phyloP scores from a whole-genome alignment of 495 filamentous ascomycete genomes.

The Oidiodendron maius region DNA sequence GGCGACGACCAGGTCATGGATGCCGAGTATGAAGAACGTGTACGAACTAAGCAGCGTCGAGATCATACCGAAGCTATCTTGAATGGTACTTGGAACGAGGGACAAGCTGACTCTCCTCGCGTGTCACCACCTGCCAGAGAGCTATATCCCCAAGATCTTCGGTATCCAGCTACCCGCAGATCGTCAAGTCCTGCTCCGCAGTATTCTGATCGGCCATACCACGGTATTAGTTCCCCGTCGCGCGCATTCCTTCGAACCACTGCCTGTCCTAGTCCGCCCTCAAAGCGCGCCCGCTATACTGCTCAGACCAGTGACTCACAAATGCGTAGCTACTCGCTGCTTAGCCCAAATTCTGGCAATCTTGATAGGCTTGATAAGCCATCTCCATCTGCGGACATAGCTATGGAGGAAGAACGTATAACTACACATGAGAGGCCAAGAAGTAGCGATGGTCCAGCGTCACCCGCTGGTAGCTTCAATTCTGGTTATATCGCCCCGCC shows the following conservation, averaged over 20 bases:
- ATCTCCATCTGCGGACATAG: slow-evolving; percentile 14
- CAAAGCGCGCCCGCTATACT: slow-evolving; percentile 17
- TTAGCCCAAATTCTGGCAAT: slow-evolving; percentile 12
- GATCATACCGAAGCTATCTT: slow-evolving; percentile 46
- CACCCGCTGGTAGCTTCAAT: background rate
- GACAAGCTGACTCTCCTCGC: slow-evolving; percentile 46
- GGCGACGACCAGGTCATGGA: slow-evolving; percentile 13
- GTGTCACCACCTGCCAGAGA: slow-evolving; percentile 12
- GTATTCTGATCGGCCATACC: background rate
- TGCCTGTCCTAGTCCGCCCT: slow-evolving; percentile 5
- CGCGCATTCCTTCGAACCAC: slow-evolving; percentile 5
- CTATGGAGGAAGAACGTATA: background rate
- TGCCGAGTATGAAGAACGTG: slow-evolving; percentile 18
- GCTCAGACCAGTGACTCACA: slow-evolving; percentile 5
- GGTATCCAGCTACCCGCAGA: background rate
- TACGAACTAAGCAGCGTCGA: slow-evolving; percentile 21
- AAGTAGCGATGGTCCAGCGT: slow-evolving; percentile 10
- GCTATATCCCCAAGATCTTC: background rate
- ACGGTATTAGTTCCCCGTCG: background rate
- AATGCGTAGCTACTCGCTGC: slow-evolving; percentile 15
- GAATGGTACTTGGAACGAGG: slow-evolving; percentile 55
- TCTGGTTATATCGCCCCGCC: background rate
- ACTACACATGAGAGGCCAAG: background rate
- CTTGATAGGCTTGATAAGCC: slow-evolving; percentile 9
- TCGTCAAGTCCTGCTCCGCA: slow-evolving; percentile 8